Percentiles rank a stretch among this genome's conserved stretches.
phyloP scores from a whole-genome alignment of 768 basidiomycete species.

The Serpula lacrymans region DNA sequence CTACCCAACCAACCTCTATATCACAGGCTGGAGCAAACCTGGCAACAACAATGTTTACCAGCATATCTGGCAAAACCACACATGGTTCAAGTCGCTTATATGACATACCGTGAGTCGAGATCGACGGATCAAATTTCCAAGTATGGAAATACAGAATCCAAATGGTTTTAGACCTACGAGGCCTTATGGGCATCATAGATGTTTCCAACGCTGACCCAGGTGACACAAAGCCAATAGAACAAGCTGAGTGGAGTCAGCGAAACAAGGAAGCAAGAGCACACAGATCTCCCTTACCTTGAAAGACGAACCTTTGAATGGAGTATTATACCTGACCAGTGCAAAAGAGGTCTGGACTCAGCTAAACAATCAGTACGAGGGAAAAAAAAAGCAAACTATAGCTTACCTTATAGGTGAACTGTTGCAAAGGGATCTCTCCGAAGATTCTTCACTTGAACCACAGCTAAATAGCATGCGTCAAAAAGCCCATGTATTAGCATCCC shows the following conservation, averaged over 20 bases:
- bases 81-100: conserved; percentile 2
- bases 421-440: conserved; percentile 14
- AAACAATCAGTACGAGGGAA: conserved; percentile 15
- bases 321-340: conserved; percentile 8
- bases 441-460: conserved; percentile 13
- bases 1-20: too few species aligned
- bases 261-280: too few species aligned
- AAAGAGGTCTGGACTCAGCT: conserved; percentile 18
- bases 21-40: too few species aligned
- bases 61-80: too few species aligned
- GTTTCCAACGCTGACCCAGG: background rate
- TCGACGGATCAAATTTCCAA: conserved; percentile 11
- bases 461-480: conserved; percentile 17
- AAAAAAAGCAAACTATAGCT: conserved; percentile 18
- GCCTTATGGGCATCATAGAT: conserved; percentile 6
- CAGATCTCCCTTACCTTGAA: too few species aligned
- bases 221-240: background rate
- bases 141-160: conserved; percentile 8
- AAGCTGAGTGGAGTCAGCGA: too few species aligned
- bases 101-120: conserved; percentile 9
- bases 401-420: conserved; percentile 22
- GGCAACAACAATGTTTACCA: too few species aligned
- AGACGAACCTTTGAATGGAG: too few species aligned
- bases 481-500: conserved; percentile 8
- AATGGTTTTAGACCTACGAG: conserved; percentile 15